Percentiles rank a stretch among this genome's conserved stretches.
phyloP scores from a whole-genome alignment of 768 basidiomycete genomes.

The Lanmaoa pseudosensibilis region DNA sequence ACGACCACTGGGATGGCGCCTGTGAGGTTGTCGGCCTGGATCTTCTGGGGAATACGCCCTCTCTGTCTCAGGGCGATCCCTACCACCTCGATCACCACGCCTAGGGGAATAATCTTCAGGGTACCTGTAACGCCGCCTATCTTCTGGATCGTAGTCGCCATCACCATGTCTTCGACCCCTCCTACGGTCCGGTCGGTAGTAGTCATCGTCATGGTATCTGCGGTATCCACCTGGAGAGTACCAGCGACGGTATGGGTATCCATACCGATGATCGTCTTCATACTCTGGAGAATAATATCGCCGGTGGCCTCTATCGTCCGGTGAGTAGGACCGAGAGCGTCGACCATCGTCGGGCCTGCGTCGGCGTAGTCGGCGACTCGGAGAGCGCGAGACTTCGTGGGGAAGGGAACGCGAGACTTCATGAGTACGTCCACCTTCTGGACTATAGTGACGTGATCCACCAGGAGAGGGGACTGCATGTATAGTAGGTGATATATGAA shows the following conservation, averaged over 20 bases:
- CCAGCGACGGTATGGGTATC: slow-evolving; percentile 9
- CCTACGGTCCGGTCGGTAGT: slow-evolving; percentile 16
- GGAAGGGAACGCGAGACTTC: slow-evolving; percentile 5
- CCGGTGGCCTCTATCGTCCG: slow-evolving; percentile 8
- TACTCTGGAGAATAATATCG: slow-evolving; percentile 14
- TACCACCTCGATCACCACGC: neutral
- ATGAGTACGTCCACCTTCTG: slow-evolving; percentile 1
- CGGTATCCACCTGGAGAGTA: slow-evolving; percentile 20
- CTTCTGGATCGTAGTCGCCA: slow-evolving; percentile 7
- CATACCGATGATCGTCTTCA: slow-evolving; percentile 11
- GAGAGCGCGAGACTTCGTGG: slow-evolving; percentile 10
- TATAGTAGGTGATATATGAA: slow-evolving; percentile 27
- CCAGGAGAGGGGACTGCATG: slow-evolving; percentile 19
- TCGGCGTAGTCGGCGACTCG: neutral
- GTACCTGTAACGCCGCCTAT: neutral
- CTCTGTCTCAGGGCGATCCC: neutral
- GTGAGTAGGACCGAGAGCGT: slow-evolving; percentile 28
- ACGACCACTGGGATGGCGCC: slow-evolving; percentile 19
- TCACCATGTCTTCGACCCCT: neutral
- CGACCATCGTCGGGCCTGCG: slow-evolving; percentile 7
- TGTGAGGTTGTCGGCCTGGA: neutral
- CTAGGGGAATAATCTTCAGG: neutral
- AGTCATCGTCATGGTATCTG: slow-evolving; percentile 8
- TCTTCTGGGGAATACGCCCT: slow-evolving; percentile 12
- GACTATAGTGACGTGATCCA: slow-evolving; percentile 15